Evolutionary conservation across 208 protist species (phyloP).

Genomic region (Trypanosoma theileri): DNA sequence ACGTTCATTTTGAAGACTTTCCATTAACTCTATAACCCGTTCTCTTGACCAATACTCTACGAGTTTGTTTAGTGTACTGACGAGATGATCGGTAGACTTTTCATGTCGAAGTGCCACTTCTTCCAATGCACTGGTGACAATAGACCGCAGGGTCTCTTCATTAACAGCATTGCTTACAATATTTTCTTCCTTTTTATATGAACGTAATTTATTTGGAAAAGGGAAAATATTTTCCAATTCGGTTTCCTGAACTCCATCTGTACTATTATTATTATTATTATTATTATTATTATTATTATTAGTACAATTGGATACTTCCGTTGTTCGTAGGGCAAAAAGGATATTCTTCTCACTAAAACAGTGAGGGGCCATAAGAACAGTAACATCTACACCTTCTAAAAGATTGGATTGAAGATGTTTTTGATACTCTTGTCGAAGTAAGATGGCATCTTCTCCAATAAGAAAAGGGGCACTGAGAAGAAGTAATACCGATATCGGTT

Average conservation of each 20-base stretch:
- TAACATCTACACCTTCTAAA: slow-evolving; percentile 14
- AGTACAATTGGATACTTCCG: background rate
- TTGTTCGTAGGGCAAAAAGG: slow-evolving; percentile 25
- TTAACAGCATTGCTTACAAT: background rate
- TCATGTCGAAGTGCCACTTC: slow-evolving; percentile 66
- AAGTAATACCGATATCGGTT: slow-evolving; percentile 17
- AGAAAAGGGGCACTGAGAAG: slow-evolving; percentile 27
- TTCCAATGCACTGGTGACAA: slow-evolving; percentile 58
- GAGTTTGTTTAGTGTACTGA: slow-evolving; percentile 57
- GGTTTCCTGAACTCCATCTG: background rate
- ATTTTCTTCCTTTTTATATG: background rate
- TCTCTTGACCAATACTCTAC: slow-evolving; percentile 59
- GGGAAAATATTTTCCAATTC: background rate
- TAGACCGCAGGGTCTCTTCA: slow-evolving; percentile 35
- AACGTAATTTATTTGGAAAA: background rate
- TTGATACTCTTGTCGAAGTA: slow-evolving; percentile 31
- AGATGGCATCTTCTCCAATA: slow-evolving; percentile 26
- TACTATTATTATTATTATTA: background rate
- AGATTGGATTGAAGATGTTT: slow-evolving; percentile 16
- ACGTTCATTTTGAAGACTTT: slow-evolving; percentile 41
- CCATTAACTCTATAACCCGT: slow-evolving; percentile 54
- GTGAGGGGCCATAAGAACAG: slow-evolving; percentile 14
- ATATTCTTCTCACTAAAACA: slow-evolving; percentile 32
- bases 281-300: background rate
- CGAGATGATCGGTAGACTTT: slow-evolving; percentile 58